phyloP scores from a whole-genome alignment of 2,329 filamentous ascomycete species.

The Monilinia aucupariae region DNA sequence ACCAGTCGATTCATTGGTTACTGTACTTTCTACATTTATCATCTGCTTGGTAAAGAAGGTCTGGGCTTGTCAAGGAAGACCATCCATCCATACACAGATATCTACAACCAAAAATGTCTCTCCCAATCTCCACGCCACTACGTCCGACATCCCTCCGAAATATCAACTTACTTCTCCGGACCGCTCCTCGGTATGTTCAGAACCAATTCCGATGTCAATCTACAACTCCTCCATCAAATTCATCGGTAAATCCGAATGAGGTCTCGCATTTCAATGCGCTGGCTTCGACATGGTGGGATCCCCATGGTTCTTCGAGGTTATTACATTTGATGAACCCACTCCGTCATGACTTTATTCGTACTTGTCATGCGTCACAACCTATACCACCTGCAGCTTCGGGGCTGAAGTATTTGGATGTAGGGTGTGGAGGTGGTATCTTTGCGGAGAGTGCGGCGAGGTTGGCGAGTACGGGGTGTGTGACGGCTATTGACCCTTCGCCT shows the following conservation, averaged over 20 bases:
- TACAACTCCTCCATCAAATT: slow-evolving; percentile 37
- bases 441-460: slow-evolving; percentile 78
- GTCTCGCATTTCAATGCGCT: slow-evolving; percentile 92
- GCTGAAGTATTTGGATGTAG: slow-evolving; percentile 79
- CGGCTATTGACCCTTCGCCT: slow-evolving; percentile 72
- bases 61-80: background rate
- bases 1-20: background rate
- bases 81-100: background rate
- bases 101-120: background rate
- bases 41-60: background rate
- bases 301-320: slow-evolving; percentile 82
- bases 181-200: slow-evolving; percentile 31
- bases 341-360: slow-evolving; percentile 82
- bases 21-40: background rate
- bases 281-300: slow-evolving; percentile 95
- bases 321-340: slow-evolving; percentile 98
- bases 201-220: slow-evolving; percentile 30
- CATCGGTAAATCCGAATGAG: slow-evolving; percentile 81
- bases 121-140: slow-evolving; percentile 21
- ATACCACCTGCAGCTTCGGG: slow-evolving; percentile 39
- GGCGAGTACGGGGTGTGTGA: slow-evolving; percentile 56
- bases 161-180: slow-evolving; percentile 32
- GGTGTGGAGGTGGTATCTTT: slow-evolving; percentile 95
- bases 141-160: slow-evolving; percentile 31
- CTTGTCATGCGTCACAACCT: slow-evolving; percentile 57